A percentile compares a stretch with the other conserved stretches of the same genome.
Evolutionary conservation across 2,329 filamentous ascomycete genomes (phyloP).

Genomic region (Talaromyces sp.): DNA sequence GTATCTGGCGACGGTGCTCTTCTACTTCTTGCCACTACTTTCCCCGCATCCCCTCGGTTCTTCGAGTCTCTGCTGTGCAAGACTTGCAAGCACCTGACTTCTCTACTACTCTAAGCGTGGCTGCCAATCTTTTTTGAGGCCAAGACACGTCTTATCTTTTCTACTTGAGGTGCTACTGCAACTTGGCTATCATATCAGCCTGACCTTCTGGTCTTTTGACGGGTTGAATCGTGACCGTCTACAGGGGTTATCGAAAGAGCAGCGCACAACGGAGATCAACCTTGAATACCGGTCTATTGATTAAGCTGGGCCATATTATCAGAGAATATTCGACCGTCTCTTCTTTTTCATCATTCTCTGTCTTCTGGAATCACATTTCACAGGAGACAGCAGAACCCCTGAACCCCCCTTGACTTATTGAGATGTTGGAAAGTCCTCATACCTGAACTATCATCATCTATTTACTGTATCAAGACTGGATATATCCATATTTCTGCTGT

Average conservation of each 20-base stretch:
- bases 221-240: neutral
- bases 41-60: slow-evolving; percentile 9
- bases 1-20: neutral
- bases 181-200: neutral
- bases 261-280: neutral
- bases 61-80: slow-evolving; percentile 5
- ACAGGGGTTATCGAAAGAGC: neutral
- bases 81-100: slow-evolving; percentile 1
- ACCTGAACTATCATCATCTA: neutral
- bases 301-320: neutral
- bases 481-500: neutral
- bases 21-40: slow-evolving; percentile 16
- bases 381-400: slow-evolving; percentile 14
- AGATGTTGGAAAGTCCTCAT: slow-evolving; percentile 1
- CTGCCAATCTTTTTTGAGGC: neutral
- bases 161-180: neutral
- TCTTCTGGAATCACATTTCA: neutral
- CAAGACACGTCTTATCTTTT: neutral
- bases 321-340: neutral
- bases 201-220: neutral
- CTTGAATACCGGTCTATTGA: neutral
- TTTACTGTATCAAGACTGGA: neutral
- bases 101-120: neutral
- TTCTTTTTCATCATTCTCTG: neutral
- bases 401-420: slow-evolving; percentile 8